phyloP scores from a whole-genome alignment of 129 eudicot genomes.

The Gnaphalium uliginosum region DNA sequence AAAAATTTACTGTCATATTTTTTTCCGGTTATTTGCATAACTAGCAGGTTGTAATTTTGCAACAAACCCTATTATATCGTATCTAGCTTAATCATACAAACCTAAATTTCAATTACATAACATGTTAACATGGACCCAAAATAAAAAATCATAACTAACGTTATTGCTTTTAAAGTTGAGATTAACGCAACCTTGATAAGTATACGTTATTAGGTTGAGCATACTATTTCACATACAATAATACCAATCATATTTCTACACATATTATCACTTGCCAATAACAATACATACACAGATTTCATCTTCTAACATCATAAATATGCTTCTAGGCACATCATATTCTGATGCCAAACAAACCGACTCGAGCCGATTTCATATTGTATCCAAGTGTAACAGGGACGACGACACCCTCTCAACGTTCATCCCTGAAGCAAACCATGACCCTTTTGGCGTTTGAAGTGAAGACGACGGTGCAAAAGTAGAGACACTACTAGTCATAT shows the following conservation, averaged over 20 bases:
- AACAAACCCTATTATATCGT: too few relatives aligned
- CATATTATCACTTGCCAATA: background rate
- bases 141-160: too few relatives aligned
- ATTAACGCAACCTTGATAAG: too few relatives aligned
- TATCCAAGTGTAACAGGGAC: conserved; percentile 39
- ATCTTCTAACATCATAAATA: conserved; percentile 3
- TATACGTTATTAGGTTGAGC: too few relatives aligned
- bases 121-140: too few relatives aligned
- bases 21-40: too few relatives aligned
- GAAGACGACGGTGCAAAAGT: conserved; percentile 68
- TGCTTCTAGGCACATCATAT: background rate
- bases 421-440: conserved; percentile 57
- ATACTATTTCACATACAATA: too few relatives aligned
- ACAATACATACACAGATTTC: conserved; percentile 14
- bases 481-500: conserved; percentile 53
- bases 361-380: conserved; percentile 27
- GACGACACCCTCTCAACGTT: conserved; percentile 56
- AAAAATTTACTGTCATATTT: too few relatives aligned
- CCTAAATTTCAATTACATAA: too few relatives aligned
- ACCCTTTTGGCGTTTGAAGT: conserved; percentile 46
- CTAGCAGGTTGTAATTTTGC: too few relatives aligned
- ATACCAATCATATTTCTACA: conserved; percentile 2
- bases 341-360: background rate
- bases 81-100: too few relatives aligned
- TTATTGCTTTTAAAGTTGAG: too few relatives aligned